Conservation (phyloP, 176 grass and related monocot genomes). For the Cenchrus fungigraminus region DNA sequence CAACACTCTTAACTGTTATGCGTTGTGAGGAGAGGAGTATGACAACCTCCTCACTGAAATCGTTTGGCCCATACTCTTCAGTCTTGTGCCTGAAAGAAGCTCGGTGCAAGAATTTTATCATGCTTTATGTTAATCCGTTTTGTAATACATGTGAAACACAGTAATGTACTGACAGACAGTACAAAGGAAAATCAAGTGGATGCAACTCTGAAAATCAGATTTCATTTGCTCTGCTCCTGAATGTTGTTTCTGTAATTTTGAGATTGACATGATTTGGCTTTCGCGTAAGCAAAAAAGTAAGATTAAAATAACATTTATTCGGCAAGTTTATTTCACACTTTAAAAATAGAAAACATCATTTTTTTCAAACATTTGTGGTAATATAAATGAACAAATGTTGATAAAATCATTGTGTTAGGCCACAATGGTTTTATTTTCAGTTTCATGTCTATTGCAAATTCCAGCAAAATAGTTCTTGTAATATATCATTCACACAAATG, state of each 20-base stretch:
- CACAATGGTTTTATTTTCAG: too few relatives aligned
- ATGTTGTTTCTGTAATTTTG: neutral
- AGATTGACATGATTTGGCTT: neutral
- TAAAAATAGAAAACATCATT: too few relatives aligned
- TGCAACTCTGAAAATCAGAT: neutral
- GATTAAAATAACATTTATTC: too few relatives aligned
- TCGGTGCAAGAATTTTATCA: neutral
- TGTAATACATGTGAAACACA: neutral
- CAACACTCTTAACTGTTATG: constrained; percentile 16
- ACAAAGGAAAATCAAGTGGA: neutral
- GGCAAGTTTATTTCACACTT: too few relatives aligned
- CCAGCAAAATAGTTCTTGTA: too few relatives aligned
- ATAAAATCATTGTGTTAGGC: too few relatives aligned
- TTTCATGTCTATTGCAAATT: too few relatives aligned
- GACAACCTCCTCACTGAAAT: neutral
- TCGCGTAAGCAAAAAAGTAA: too few relatives aligned
- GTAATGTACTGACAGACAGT: neutral
- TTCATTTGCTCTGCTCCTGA: neutral
- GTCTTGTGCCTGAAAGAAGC: neutral
- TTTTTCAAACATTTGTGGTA: too few relatives aligned
- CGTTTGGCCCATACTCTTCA: neutral
- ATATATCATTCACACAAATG: too few relatives aligned
- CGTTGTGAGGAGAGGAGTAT: constrained; percentile 3
- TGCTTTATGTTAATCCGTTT: neutral
- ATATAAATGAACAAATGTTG: too few relatives aligned